phyloP scores from a whole-genome alignment of 2,329 filamentous ascomycete species.

The Diaporthe vexans region DNA sequence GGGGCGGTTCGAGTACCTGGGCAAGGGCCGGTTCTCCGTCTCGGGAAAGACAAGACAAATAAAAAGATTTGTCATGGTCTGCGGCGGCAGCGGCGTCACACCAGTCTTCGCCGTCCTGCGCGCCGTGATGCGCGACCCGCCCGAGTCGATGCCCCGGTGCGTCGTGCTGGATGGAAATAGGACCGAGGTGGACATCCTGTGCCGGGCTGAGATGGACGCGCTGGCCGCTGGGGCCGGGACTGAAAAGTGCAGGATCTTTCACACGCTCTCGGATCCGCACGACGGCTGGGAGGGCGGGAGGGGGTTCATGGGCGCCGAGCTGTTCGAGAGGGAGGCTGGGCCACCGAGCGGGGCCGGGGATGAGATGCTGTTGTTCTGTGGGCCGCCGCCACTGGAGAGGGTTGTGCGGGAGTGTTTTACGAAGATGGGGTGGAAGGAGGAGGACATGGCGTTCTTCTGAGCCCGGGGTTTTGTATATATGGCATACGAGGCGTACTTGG shows the following conservation, averaged over 20 bases:
- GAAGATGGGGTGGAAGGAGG: constrained; percentile 77
- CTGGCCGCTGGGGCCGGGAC: constrained; percentile 65
- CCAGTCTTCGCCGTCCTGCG: constrained; percentile 88
- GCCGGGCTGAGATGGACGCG: constrained; percentile 77
- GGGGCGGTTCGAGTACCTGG: constrained; percentile 86
- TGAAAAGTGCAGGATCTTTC: constrained; percentile 73
- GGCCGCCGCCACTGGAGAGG: constrained; percentile 79
- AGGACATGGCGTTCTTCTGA: constrained; percentile 82
- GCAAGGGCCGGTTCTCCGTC: constrained; percentile 74
- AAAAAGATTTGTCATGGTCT: constrained; percentile 85
- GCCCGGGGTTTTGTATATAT: neutral
- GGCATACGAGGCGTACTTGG: neutral
- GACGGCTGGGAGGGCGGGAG: constrained; percentile 76
- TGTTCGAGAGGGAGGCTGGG: constrained; percentile 73
- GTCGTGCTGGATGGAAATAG: constrained; percentile 85
- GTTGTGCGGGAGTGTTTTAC: constrained; percentile 66
- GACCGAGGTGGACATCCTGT: constrained; percentile 84
- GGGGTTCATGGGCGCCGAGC: constrained; percentile 74
- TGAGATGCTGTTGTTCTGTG: constrained; percentile 82
- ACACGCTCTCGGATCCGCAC: constrained; percentile 76
- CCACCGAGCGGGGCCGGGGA: constrained; percentile 57
- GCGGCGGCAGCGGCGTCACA: constrained; percentile 91
- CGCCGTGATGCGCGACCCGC: constrained; percentile 75
- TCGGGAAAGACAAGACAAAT: constrained; percentile 68
- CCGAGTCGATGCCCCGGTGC: constrained; percentile 77